These are phyloP conservation scores for Ophiosphaerella narmari DNA, from an alignment of 2,329 filamentous ascomycete species.

Conservation along the genomic window DNA sequence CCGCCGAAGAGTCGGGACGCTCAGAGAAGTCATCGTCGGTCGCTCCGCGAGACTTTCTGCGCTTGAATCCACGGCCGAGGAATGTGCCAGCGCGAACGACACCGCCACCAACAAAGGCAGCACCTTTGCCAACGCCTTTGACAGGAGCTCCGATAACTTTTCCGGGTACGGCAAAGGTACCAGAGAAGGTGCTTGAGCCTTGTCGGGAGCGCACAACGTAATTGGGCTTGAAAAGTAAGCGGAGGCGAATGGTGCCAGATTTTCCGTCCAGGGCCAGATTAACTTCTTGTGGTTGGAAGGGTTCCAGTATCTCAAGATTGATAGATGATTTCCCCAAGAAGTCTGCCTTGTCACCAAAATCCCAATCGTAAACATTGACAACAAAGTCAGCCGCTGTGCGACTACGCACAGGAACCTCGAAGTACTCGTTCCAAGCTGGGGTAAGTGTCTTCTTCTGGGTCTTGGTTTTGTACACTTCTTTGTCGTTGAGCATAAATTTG, in stretches of 20 bases:
- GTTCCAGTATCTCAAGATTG: slow-evolving; percentile 78
- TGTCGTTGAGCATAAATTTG: slow-evolving; percentile 88
- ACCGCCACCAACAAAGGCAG: slow-evolving; percentile 71
- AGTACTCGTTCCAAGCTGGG: slow-evolving; percentile 95
- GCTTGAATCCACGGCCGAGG: slow-evolving; percentile 80
- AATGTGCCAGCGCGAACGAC: slow-evolving; percentile 91
- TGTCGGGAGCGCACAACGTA: slow-evolving; percentile 87
- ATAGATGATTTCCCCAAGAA: slow-evolving; percentile 79
- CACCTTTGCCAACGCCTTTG: slow-evolving; percentile 84
- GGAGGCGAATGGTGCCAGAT: slow-evolving; percentile 79
- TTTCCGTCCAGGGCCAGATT: slow-evolving; percentile 82
- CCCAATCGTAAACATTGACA: slow-evolving; percentile 89
- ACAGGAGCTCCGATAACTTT: slow-evolving; percentile 95
- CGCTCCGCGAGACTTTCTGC: slow-evolving; percentile 64
- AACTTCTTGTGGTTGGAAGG: slow-evolving; percentile 79
- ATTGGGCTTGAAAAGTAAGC: slow-evolving; percentile 88
- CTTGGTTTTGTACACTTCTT: slow-evolving; percentile 93
- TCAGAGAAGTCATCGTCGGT: slow-evolving; percentile 46
- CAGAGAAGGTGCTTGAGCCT: slow-evolving; percentile 90
- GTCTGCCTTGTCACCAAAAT: slow-evolving; percentile 94
- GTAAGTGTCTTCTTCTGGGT: slow-evolving; percentile 95
- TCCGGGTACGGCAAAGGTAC: slow-evolving; percentile 83
- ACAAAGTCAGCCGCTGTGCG: slow-evolving; percentile 83
- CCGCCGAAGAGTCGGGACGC: slow-evolving; percentile 51
- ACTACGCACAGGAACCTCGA: slow-evolving; percentile 81